These are phyloP conservation scores for Grammothele lineata DNA, from an alignment of 768 basidiomycete genomes.

Conservation along the genomic window DNA sequence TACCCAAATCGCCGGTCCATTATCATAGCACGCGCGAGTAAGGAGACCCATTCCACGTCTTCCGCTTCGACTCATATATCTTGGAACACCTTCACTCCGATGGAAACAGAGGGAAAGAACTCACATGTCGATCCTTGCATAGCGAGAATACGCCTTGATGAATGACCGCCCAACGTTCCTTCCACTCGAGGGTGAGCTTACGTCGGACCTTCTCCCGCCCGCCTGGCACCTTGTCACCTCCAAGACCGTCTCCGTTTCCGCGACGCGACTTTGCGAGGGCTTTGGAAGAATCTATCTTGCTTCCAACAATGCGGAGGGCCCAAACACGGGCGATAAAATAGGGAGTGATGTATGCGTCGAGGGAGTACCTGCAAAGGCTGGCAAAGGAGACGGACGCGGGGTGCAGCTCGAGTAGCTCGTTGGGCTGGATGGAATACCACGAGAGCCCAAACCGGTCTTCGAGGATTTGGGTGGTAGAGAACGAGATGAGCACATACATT, in stretches of 20 bases:
- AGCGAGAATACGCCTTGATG: conserved; percentile 51
- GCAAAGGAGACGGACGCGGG: conserved; percentile 30
- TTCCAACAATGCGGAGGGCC: conserved; percentile 45
- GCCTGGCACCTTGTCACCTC: not conserved
- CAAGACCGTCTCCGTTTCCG: conserved; percentile 3
- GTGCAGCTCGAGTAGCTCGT: conserved; percentile 73
- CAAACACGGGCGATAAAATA: conserved; percentile 56
- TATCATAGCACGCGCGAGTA: too few relatives aligned
- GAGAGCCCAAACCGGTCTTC: conserved; percentile 57
- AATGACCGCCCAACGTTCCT: conserved; percentile 59
- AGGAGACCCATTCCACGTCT: too few relatives aligned
- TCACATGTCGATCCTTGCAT: conserved; percentile 49
- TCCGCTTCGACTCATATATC: too few relatives aligned
- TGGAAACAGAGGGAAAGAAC: too few relatives aligned
- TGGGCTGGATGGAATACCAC: conserved; percentile 56
- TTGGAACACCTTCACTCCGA: too few relatives aligned
- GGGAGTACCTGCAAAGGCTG: conserved; percentile 36
- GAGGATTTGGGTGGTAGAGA: conserved; percentile 65
- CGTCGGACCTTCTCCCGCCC: conserved; percentile 11
- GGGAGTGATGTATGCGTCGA: conserved; percentile 46
- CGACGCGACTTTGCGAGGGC: conserved; percentile 1
- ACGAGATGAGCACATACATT: conserved; percentile 54
- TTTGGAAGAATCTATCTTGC: conserved; percentile 6
- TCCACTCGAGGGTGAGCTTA: conserved; percentile 52
- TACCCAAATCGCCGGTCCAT: too few relatives aligned